A percentile compares a stretch with the other conserved stretches of the same genome.
Evolutionary conservation across 805 yeast species (phyloP).

Genomic region (Wickerhamiella australiensis): DNA sequence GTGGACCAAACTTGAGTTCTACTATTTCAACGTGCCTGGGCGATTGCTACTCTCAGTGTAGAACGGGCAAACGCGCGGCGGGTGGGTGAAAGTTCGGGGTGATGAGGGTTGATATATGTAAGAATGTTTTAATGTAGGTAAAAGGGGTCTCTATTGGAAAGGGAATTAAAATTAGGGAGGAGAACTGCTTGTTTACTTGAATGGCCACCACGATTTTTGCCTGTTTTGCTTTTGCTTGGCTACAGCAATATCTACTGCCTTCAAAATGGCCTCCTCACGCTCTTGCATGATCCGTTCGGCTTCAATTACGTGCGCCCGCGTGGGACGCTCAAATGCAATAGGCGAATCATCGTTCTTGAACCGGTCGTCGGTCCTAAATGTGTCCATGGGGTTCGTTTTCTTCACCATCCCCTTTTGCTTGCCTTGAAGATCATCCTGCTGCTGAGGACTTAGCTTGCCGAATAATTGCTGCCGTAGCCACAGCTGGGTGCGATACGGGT

Average conservation of each 20-base stretch:
- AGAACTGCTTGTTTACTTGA: not conserved
- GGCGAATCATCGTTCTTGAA: conserved; percentile 23
- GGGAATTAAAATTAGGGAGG: too few relatives aligned
- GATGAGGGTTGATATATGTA: not conserved
- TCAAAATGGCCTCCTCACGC: conserved; percentile 45
- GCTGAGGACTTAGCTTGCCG: conserved; percentile 46
- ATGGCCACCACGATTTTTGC: not conserved
- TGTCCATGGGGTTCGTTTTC: conserved; percentile 13
- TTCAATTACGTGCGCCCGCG: conserved; percentile 57
- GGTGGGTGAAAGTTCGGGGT: too few relatives aligned
- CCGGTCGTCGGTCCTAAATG: conserved; percentile 10
- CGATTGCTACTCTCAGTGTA: too few relatives aligned
- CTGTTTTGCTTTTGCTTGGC: conserved; percentile 17
- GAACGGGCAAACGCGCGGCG: too few relatives aligned
- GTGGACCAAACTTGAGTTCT: too few relatives aligned
- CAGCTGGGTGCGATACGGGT: conserved; percentile 51
- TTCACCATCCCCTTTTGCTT: conserved; percentile 27
- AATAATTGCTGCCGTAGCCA: conserved; percentile 40
- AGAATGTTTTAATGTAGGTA: not conserved
- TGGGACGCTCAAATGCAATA: conserved; percentile 51
- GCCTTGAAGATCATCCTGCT: conserved; percentile 47
- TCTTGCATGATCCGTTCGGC: conserved; percentile 61
- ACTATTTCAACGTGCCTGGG: too few relatives aligned
- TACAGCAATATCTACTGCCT: conserved; percentile 38
- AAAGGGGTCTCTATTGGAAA: not conserved